Conservation (phyloP, 2,329 filamentous ascomycete species). For the Graphilbum sp. region DNA sequence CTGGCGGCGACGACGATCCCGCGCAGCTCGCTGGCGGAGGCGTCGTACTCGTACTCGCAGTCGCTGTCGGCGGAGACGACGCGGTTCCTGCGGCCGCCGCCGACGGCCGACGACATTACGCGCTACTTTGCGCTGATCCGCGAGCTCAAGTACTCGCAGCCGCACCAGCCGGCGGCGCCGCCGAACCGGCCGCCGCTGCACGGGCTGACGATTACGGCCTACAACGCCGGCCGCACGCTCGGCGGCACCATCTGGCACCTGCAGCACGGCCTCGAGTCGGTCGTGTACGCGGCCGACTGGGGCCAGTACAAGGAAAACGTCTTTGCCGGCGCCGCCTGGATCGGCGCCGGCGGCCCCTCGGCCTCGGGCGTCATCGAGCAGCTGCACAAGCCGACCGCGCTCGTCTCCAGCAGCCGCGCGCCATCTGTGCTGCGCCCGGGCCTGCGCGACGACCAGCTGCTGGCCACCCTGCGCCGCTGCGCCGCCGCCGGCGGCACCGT, state of each 20-base stretch:
- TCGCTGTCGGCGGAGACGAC: slow-evolving; percentile 31
- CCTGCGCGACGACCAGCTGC: slow-evolving; percentile 70
- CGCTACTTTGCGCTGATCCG: slow-evolving; percentile 84
- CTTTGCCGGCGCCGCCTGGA: slow-evolving; percentile 81
- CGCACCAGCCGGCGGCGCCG: slow-evolving; percentile 75
- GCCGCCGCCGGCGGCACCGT: slow-evolving; percentile 76
- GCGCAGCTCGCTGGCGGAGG: slow-evolving; percentile 51
- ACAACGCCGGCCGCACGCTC: slow-evolving; percentile 88
- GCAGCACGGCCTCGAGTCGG: slow-evolving; percentile 88
- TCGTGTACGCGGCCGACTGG: slow-evolving; percentile 97
- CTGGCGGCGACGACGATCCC: slow-evolving; percentile 76
- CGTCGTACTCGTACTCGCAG: slow-evolving; percentile 37
- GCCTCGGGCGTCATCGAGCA: slow-evolving; percentile 88
- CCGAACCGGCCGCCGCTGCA: slow-evolving; percentile 68
- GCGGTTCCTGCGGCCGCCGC: slow-evolving; percentile 45
- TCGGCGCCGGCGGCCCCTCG: slow-evolving; percentile 53
- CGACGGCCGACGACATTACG: slow-evolving; percentile 76
- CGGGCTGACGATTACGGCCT: slow-evolving; percentile 86
- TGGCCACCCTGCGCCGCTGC: slow-evolving; percentile 67
- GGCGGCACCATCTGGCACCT: slow-evolving; percentile 99
- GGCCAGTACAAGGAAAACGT: slow-evolving; percentile 96
- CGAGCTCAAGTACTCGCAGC: slow-evolving; percentile 90
- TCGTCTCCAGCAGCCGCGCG: slow-evolving; percentile 79
- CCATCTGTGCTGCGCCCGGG: slow-evolving; percentile 54
- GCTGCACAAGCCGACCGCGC: slow-evolving; percentile 76